Evolutionary conservation across 768 basidiomycete species (phyloP), one percentile per base, ranked within the genome.

Genomic region (Russula vinacea): DNA sequence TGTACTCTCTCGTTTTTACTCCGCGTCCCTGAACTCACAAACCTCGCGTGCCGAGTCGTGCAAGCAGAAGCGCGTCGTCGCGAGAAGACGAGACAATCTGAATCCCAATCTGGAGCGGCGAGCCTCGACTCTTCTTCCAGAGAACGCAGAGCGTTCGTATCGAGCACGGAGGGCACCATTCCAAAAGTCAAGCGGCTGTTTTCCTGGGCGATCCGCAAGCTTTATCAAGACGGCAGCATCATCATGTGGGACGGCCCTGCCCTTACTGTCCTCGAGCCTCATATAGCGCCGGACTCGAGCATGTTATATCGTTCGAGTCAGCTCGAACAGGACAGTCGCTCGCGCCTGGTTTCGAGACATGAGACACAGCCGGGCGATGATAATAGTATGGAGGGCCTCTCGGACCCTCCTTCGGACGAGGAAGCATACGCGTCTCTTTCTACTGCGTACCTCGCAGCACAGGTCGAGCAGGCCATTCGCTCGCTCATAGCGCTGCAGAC

Each of bases 1-100:
- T 90, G 87, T 71, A 86, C 89, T 0, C 73, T 91, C 8, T 89
- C 89, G 0, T 85, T 90, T 69, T 79, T 92, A 2, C 83, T 89
- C 8, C 87, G 90, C 52, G 87, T 92, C 0, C 88, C 89, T 10
- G 90, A 89, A 68, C 78, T 92, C 3, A 77, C 81, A 0, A 76
- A 83, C 14, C 78, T 92, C 60, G 89, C 89, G 5, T 75, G 78
- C 26, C 78, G 86, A 11, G 85, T 92, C 2, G 85, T 87, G 13
- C 77, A 81, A 49, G 83, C 85, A 2, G 88, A 88, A 57, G 74
- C 75, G 3, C 82, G 81, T 66, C 79, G 84, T 16, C 79, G 83
- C n/a, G 73, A 75, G 16, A 79, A 80, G 50, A 82, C 80, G 24
- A 81, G 80, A 58, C 74, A 35, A 75, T 49, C 55, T 35, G 80